phyloP scores from a whole-genome alignment of 2,329 filamentous ascomycete species.

The Fusarium fracticaudum region DNA sequence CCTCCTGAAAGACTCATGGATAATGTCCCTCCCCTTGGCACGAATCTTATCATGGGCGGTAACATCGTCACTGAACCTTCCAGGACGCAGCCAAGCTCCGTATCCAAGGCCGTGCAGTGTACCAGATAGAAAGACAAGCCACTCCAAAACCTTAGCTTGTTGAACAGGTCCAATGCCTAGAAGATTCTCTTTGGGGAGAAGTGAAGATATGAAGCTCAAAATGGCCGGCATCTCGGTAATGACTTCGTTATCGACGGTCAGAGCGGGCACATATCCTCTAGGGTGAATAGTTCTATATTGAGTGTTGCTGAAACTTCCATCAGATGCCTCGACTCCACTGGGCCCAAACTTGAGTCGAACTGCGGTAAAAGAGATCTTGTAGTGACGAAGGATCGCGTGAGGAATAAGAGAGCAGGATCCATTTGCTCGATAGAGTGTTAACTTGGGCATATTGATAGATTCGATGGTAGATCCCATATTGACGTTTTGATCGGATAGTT shows the following conservation, averaged over 20 bases:
- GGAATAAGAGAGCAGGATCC: slow-evolving; percentile 46
- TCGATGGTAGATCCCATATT: not conserved
- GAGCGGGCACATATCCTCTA: slow-evolving; percentile 45
- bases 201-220: slow-evolving; percentile 45
- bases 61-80: slow-evolving; percentile 40
- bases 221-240: slow-evolving; percentile 49
- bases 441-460: slow-evolving; percentile 18
- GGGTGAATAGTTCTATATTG: slow-evolving; percentile 46
- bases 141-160: slow-evolving; percentile 44
- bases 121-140: slow-evolving; percentile 47
- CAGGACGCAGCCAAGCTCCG: slow-evolving; percentile 39
- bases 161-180: slow-evolving; percentile 34
- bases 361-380: slow-evolving; percentile 38
- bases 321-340: slow-evolving; percentile 38
- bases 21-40: not conserved
- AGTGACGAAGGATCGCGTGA: slow-evolving; percentile 45
- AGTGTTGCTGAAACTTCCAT: slow-evolving; percentile 45
- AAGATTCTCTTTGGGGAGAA: slow-evolving; percentile 31
- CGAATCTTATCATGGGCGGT: not conserved
- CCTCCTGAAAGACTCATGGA: slow-evolving; percentile 2
- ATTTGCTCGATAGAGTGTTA: slow-evolving; percentile 45
- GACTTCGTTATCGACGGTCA: slow-evolving; percentile 42
- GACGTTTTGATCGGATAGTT: no score
- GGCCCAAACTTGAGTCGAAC: slow-evolving; percentile 33
- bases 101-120: slow-evolving; percentile 46